These are phyloP conservation scores for Zygosaccharomyces pseudobailii DNA, from an alignment of 1,139 yeast genomes.

Conservation along the genomic window DNA sequence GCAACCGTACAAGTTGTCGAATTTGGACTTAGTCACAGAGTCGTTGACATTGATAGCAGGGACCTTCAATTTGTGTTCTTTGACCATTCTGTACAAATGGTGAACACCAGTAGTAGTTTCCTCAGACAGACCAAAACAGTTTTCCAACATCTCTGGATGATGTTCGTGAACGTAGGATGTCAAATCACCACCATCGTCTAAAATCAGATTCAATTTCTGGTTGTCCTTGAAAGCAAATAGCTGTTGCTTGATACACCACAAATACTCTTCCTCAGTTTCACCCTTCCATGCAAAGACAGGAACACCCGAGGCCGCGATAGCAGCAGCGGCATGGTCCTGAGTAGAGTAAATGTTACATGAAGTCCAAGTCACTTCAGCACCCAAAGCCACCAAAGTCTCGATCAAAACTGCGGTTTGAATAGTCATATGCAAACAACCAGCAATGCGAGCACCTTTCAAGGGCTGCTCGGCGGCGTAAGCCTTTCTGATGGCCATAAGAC, in stretches of 20 bases:
- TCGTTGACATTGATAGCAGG: slow-evolving; percentile 99
- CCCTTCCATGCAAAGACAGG: slow-evolving; percentile 99
- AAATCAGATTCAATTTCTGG: slow-evolving; percentile 92
- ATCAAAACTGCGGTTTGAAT: slow-evolving; percentile 98
- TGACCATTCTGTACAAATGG: slow-evolving; percentile 95
- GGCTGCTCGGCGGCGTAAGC: slow-evolving; percentile 93
- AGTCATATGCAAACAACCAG: slow-evolving; percentile 99
- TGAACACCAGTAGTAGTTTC: slow-evolving; percentile 99
- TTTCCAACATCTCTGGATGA: slow-evolving; percentile 96
- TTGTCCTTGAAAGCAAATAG: slow-evolving; percentile 96
- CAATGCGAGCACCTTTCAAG: slow-evolving; percentile 96
- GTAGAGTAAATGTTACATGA: slow-evolving; percentile 99
- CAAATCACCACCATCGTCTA: slow-evolving; percentile 99
- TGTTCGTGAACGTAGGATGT: slow-evolving; percentile 96
- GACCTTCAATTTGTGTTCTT: slow-evolving; percentile 85
- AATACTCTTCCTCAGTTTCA: slow-evolving; percentile 99
- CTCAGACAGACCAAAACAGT: slow-evolving; percentile 95
- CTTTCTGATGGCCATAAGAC: slow-evolving; percentile 96
- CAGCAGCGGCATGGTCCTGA: slow-evolving; percentile 99
- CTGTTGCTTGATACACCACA: slow-evolving; percentile 99
- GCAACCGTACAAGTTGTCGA: slow-evolving; percentile 99
- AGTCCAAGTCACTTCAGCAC: slow-evolving; percentile 99
- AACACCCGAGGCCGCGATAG: slow-evolving; percentile 98
- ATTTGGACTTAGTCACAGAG: slow-evolving; percentile 98
- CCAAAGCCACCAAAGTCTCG: slow-evolving; percentile 94